These are phyloP conservation scores for Cercospora sp. DNA, from an alignment of 2,329 filamentous ascomycete species.

Conservation along the genomic window DNA sequence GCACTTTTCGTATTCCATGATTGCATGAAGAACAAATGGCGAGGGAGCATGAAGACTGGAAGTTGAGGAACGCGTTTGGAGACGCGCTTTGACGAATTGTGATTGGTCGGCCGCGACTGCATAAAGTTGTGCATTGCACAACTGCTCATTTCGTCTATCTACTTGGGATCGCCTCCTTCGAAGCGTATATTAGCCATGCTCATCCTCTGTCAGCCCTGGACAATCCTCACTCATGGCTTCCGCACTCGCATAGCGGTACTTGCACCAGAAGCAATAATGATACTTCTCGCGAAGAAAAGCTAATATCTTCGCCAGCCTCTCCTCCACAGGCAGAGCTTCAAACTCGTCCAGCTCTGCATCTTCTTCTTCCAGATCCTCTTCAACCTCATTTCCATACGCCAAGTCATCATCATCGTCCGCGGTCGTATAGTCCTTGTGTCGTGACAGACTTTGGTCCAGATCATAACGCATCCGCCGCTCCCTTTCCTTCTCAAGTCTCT, in stretches of 20 bases:
- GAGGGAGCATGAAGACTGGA: background rate
- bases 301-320: conserved; percentile 68
- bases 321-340: conserved; percentile 64
- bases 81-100: background rate
- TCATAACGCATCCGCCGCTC: conserved; percentile 66
- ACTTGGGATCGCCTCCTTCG: background rate
- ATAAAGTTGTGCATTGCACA: background rate
- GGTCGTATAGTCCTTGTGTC: conserved; percentile 65
- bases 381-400: conserved; percentile 64
- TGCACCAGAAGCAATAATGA: conserved; percentile 96
- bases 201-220: conserved; percentile 83
- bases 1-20: conserved; percentile 53
- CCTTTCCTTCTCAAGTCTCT: conserved; percentile 68
- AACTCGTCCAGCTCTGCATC: conserved; percentile 81
- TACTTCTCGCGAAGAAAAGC: conserved; percentile 69
- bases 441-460: conserved; percentile 63
- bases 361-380: conserved; percentile 73
- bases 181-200: conserved; percentile 58
- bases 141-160: background rate
- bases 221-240: conserved; percentile 74
- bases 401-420: conserved; percentile 71
- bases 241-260: conserved; percentile 72
- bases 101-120: background rate
- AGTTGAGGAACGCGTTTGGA: background rate
- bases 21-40: too few relatives aligned